Evolutionary conservation across 1,139 yeast species (phyloP).

Genomic region (Kazachstania sp.): DNA sequence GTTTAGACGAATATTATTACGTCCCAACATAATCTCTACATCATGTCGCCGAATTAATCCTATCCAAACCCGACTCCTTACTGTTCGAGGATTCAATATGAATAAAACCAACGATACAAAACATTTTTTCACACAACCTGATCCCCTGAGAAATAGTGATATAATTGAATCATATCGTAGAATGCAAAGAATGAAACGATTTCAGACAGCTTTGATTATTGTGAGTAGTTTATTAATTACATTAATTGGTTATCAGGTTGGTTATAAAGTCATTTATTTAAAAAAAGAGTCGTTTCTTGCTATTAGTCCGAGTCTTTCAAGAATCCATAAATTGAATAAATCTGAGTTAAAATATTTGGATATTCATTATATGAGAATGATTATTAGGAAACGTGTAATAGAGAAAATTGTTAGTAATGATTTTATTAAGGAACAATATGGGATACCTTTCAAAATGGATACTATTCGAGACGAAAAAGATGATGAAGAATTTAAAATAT

Average conservation of each 20-base stretch:
- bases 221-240: conserved; percentile 14
- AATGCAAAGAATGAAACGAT: conserved; percentile 13
- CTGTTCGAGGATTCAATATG: not conserved
- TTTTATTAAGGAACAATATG: conserved; percentile 28
- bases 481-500: conserved; percentile 18
- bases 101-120: conserved; percentile 6
- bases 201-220: conserved; percentile 10
- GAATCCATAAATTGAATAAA: conserved; percentile 19
- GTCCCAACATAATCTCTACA: no score
- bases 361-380: conserved; percentile 14
- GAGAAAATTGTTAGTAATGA: conserved; percentile 23
- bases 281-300: conserved; percentile 24
- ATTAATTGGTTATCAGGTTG: conserved; percentile 23
- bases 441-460: conserved; percentile 21
- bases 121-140: conserved; percentile 16
- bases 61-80: no score
- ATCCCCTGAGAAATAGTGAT: conserved; percentile 2
- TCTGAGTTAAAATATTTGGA: conserved; percentile 20
- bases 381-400: conserved; percentile 19
- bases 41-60: no score
- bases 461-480: conserved; percentile 13
- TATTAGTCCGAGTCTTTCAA: conserved; percentile 20
- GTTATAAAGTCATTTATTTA: conserved; percentile 23
- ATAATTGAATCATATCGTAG: conserved; percentile 5
- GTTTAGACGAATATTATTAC: no score